Percentiles rank a stretch among this genome's conserved stretches.
Evolutionary conservation across 1,284 basidiomycete genomes (phyloP).

Genomic region (Fistulinella staudtii): DNA sequence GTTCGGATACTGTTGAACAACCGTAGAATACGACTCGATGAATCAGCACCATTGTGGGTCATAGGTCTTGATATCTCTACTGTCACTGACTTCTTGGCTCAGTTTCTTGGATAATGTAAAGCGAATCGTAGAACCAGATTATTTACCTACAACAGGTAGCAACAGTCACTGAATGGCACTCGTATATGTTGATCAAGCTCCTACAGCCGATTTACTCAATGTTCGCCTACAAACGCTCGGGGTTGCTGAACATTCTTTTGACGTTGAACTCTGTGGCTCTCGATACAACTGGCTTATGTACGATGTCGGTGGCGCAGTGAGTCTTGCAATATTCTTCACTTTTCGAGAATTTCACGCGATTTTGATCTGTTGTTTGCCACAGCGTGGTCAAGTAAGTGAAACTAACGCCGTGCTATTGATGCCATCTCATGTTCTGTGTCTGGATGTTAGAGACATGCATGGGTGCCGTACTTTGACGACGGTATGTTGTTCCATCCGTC

Average conservation of each 20-base stretch:
- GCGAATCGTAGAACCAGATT: slow-evolving; percentile 64
- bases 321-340: slow-evolving; percentile 25
- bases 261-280: slow-evolving; percentile 56
- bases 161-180: background rate
- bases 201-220: slow-evolving; percentile 67
- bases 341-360: background rate
- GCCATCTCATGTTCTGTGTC: slow-evolving; percentile 14
- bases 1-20: slow-evolving; percentile 53
- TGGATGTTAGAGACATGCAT: slow-evolving; percentile 58
- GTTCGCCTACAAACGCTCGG: slow-evolving; percentile 76
- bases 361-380: slow-evolving; percentile 13
- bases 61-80: background rate
- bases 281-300: slow-evolving; percentile 71
- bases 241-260: slow-evolving; percentile 70
- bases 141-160: slow-evolving; percentile 63
- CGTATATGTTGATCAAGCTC: slow-evolving; percentile 1
- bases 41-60: slow-evolving; percentile 70
- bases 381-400: slow-evolving; percentile 51
- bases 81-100: slow-evolving; percentile 9
- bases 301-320: slow-evolving; percentile 76
- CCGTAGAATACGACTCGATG: slow-evolving; percentile 64
- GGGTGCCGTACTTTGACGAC: slow-evolving; percentile 81
- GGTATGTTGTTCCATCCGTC: slow-evolving; percentile 42
- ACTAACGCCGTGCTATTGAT: slow-evolving; percentile 24
- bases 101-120: slow-evolving; percentile 67